These are phyloP conservation scores for Eragrostis curvula DNA, from an alignment of 176 grass and related monocot species.

Conservation along the genomic window DNA sequence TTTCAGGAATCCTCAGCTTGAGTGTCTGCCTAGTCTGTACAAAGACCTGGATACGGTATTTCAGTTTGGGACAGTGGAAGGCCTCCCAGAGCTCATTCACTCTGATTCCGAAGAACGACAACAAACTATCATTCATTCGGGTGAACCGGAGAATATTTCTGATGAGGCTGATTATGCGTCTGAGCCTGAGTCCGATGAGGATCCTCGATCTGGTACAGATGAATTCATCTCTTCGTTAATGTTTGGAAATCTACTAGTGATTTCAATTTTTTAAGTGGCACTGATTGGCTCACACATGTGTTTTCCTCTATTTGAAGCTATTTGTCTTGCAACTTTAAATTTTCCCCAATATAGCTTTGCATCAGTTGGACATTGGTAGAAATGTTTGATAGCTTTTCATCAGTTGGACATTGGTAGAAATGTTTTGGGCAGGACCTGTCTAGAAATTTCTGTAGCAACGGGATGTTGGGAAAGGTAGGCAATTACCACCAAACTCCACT, in stretches of 20 bases:
- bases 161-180: slow-evolving; percentile 23
- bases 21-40: slow-evolving; percentile 46
- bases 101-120: slow-evolving; percentile 7
- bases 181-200: slow-evolving; percentile 25
- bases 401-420: not conserved
- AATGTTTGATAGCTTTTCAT: not conserved
- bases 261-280: not conserved
- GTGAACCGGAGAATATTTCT: slow-evolving; percentile 24
- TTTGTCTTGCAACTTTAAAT: not conserved
- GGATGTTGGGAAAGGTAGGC: not conserved
- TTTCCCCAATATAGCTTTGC: not conserved
- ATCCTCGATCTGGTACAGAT: slow-evolving; percentile 41
- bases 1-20: slow-evolving; percentile 59
- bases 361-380: not conserved
- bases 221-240: slow-evolving; percentile 14
- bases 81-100: not conserved
- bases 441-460: not conserved
- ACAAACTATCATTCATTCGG: not conserved
- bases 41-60: slow-evolving; percentile 49
- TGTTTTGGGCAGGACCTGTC: not conserved
- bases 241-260: slow-evolving; percentile 3
- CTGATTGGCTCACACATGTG: not conserved
- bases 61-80: slow-evolving; percentile 34
- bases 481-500: not conserved
- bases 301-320: not conserved